Evolutionary conservation across 2,329 filamentous ascomycete genomes (phyloP), one percentile per base, ranked within the genome.

Genomic region (Colletotrichum chlorophyti): DNA sequence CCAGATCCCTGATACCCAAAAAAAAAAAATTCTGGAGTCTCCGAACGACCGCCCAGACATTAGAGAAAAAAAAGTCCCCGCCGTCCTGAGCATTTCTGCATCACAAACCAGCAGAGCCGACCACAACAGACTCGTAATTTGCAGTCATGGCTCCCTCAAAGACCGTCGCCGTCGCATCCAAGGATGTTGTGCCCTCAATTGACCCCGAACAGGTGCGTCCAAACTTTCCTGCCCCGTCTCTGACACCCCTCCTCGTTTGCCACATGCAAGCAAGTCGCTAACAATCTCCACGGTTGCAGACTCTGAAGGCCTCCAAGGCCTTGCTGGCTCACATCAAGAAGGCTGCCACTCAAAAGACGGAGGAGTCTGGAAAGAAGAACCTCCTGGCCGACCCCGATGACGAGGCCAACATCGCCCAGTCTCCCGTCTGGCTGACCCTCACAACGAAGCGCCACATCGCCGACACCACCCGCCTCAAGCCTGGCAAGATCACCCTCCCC

Each of bases 381-480:
- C 77, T 88, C 10, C 76, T 88, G 54, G 78, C 71, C 41, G 74
- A 75, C 53, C 75, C 72, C 47, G 74, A 75, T 35, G 79, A 80
- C 35, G 76, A 76, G 31, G 73, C 75, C 31, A 64, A 72, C 17
- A 61, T 73, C 37, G 73, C 73, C 48, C 79, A 84, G 60, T 79
- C 76, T 4, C 84, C 85, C 43, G 74, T 89, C 69, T 88, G 83
- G 82, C 77, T 89, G 40, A 85, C 79, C 31, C 72, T 89, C 63
- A 86, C 84, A 48, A 88, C 85, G 62, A 89, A 89, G 77, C 82
- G 82, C 65, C 84, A 88, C 74, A 84, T 88, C 51, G 72, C 76
- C 70, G 90, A 96, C 76, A 89, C 91, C 74, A 86, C 86, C 71
- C 84, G 87, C 53, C 82, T 97, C 65, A 94, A 96, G 80, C 93